Evolutionary conservation across 345 rosid genomes (phyloP), one percentile per base, ranked within the genome.

Genomic region (Alliaria petiolata): DNA sequence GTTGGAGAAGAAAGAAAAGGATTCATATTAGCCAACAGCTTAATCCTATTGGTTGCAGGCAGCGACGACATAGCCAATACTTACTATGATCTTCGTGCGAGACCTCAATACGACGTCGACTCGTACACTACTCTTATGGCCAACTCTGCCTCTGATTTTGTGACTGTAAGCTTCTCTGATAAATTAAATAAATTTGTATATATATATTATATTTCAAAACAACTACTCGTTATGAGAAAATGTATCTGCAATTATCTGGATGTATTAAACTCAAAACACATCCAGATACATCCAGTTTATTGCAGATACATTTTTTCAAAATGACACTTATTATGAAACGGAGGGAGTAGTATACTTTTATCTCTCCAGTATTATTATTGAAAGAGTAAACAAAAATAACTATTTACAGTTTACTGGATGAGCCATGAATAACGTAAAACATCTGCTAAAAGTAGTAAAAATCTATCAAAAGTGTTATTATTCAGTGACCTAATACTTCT

Each of bases 1-100:
- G 80, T 83, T 13, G 96, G 92, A 39, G 85, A 84, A 81, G 77
- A 82, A 43, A 77, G 54, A 64, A 76, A 85, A 51, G 58, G 45
- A 28, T 75, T 69, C 63, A 80, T 84, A 42, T 6, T 87, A 50
- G 77, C 76, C 49, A 84, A 80, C 8, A 79, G 84, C 63, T 1
- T 87, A 45, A 68, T 70, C 74, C 12, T 84, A 1, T 60, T 81
- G 38, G 83, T 83, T 8, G 74, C 82, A 12, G 86, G 92, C 39
- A 87, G 85, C 58, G 77, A 87, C 28, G 96, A 89, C 78, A 78
- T 89, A n/a, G 90, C 86, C 30, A 80, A 80, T 71, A 84, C 81
- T 6, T 89, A 85, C 55, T 87, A 71, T 28, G 16, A 5, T 1
- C 56, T 77, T 38, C 83, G 54, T 14, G 74, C 87, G 57, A 64